These are phyloP conservation scores for Sporothrix brasiliensis DNA, from an alignment of 2,329 filamentous ascomycete species.

Conservation along the genomic window DNA sequence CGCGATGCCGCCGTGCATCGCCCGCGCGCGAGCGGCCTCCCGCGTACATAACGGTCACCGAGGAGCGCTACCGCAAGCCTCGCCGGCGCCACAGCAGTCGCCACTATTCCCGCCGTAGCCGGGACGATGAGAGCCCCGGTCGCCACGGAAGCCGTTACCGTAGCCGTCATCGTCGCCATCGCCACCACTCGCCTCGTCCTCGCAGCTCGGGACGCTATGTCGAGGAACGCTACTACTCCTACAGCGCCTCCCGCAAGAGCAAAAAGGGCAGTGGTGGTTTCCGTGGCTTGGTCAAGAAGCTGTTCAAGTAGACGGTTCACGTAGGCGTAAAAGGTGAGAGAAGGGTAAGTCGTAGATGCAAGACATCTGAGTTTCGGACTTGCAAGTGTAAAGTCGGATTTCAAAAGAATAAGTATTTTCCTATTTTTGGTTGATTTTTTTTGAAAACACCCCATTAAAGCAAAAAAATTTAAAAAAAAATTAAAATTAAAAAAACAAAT, in stretches of 20 bases:
- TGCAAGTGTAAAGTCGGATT: not conserved
- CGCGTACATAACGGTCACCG: not conserved
- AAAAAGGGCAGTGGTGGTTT: not conserved
- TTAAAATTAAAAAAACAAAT: not conserved
- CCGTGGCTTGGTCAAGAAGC: not conserved
- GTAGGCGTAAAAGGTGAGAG: not conserved
- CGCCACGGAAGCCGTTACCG: not conserved
- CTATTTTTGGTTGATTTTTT: not conserved
- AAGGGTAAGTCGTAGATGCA: not conserved
- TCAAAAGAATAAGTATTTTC: not conserved
- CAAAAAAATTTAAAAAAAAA: not conserved
- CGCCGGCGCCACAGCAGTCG: not conserved
- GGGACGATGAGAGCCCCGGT: not conserved
- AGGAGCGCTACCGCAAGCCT: not conserved
- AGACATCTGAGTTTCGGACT: not conserved
- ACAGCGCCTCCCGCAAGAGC: not conserved
- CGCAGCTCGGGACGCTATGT: not conserved
- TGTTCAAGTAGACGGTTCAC: not conserved
- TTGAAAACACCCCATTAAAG: not conserved
- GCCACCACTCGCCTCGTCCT: not conserved
- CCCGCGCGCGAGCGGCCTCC: not conserved
- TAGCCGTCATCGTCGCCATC: not conserved
- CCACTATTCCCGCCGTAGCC: not conserved
- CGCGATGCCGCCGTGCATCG: not conserved
- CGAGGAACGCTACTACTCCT: slow-evolving; percentile 3